Conservation (phyloP, 2,329 filamentous ascomycete genomes). For the Colletotrichum magnum region DNA sequence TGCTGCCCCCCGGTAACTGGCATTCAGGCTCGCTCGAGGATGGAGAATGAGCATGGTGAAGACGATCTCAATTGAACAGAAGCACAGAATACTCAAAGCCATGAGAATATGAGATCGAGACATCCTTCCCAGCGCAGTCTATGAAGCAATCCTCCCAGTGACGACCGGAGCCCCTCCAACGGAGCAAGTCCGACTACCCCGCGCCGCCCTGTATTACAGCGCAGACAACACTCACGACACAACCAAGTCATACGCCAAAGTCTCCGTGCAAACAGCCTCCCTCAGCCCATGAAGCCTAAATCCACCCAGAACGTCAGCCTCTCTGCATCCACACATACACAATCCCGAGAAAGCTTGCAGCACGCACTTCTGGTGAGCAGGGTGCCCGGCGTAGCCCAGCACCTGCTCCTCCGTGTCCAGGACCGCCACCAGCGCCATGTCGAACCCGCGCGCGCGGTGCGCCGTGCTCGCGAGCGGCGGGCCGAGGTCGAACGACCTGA, state of each 20-base stretch:
- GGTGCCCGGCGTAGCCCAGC: slow-evolving; percentile 40
- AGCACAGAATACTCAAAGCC: no score
- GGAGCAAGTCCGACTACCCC: slow-evolving; percentile 5
- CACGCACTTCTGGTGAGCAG: slow-evolving; percentile 37
- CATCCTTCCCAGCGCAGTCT: no score
- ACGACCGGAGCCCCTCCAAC: background rate
- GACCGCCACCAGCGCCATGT: slow-evolving; percentile 41
- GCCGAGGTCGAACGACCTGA: slow-evolving; percentile 8
- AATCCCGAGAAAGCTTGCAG: no score
- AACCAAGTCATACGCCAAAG: slow-evolving; percentile 40
- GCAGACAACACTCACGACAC: slow-evolving; percentile 6
- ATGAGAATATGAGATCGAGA: no score
- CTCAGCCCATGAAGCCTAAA: slow-evolving; percentile 34
- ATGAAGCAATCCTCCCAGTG: background rate
- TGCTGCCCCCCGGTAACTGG: no score
- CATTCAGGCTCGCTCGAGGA: no score
- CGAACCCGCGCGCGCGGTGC: slow-evolving; percentile 39
- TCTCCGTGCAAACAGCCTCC: slow-evolving; percentile 35
- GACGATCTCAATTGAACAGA: no score
- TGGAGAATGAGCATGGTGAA: no score
- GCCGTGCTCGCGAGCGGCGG: slow-evolving; percentile 39
- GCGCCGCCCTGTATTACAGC: background rate
- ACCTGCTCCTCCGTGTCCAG: slow-evolving; percentile 42
- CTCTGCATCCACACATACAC: no score
- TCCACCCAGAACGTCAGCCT: no score